Base-by-base conservation (phyloP, 2,329 filamentous ascomycete species). In the Ceratocystiopsis minuta region DNA sequence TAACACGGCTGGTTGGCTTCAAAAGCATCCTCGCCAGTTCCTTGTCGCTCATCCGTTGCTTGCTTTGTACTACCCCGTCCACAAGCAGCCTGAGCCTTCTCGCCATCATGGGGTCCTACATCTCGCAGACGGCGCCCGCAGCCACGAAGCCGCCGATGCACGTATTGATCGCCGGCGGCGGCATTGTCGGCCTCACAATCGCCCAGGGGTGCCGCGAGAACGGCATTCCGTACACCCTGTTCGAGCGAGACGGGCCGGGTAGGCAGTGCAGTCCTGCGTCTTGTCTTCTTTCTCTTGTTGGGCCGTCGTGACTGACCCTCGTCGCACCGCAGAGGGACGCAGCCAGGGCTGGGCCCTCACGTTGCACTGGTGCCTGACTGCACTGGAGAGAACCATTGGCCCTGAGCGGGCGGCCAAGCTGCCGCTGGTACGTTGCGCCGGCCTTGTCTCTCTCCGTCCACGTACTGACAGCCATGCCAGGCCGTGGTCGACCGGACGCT, bases 141-240 rank as follows among this genome's bases (percentile, higher is more conserved):
- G 9, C 24, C 7, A 6, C 24, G 2, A 28, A 28, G 24, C 15
- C 32, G 13, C 32, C 32, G 11, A 33, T 33, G 32, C 32, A 33
- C 13, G 64, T 60, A 44, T 54, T 56, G 38, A 61, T 65, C 40
- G 58, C 34, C 13, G 39, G 39, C 18, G 39, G 39, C 18, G 39
- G 39, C 35, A 41, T 41, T 16, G 39, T 41, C 18, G 58, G 9
- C 56, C 61, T 4, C 55, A 50, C 35, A 55, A 55, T 40, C 9
- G 39, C 39, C 20, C 39, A 41, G 34, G 39, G 34, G 1, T 37
- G 18, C 20, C 34, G 34, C 12, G 34, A 41, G 17, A 37, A 32
- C 35, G 39, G 39, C 39, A 41, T 41, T 16, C 39, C 39, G 11
- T 41, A 32, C 20, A 37, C 18, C 3, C 1, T 41, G 3, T 41